Conservation (phyloP, 2,329 filamentous ascomycete species). For the Colletotrichum viniferum region DNA sequence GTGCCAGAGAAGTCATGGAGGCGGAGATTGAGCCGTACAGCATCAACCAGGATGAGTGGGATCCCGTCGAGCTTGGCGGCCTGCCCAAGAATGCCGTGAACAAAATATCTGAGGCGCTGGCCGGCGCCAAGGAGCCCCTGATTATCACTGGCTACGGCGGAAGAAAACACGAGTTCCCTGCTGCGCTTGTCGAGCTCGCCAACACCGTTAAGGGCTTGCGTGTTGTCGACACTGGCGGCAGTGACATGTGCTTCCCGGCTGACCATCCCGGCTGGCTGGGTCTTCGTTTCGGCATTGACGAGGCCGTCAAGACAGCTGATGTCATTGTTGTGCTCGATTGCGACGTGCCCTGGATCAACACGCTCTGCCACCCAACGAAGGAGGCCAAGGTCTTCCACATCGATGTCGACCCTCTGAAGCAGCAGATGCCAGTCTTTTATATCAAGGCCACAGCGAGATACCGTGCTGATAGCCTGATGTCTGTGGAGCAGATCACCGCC, state of each 20-base stretch:
- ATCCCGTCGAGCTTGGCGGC: slow-evolving; percentile 69
- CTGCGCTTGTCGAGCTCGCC: slow-evolving; percentile 69
- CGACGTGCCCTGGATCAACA: slow-evolving; percentile 94
- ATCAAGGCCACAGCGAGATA: slow-evolving; percentile 69
- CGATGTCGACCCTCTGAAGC: slow-evolving; percentile 70
- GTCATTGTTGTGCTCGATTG: slow-evolving; percentile 86
- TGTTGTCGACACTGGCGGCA: slow-evolving; percentile 77
- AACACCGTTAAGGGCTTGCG: slow-evolving; percentile 70
- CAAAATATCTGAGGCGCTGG: slow-evolving; percentile 66
- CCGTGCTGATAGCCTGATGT: slow-evolving; percentile 66
- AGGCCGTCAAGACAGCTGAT: slow-evolving; percentile 77
- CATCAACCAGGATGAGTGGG: slow-evolving; percentile 73
- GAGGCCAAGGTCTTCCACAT: slow-evolving; percentile 66
- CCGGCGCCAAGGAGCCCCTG: slow-evolving; percentile 68
- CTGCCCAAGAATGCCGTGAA: slow-evolving; percentile 56
- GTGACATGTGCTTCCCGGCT: slow-evolving; percentile 81
- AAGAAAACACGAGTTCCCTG: slow-evolving; percentile 67
- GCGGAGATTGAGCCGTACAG: slow-evolving; percentile 78
- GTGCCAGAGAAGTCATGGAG: slow-evolving; percentile 79
- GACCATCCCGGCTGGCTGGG: slow-evolving; percentile 73
- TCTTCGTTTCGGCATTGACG: slow-evolving; percentile 75
- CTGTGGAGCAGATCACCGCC: slow-evolving; percentile 72
- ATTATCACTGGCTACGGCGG: slow-evolving; percentile 75
- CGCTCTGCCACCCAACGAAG: slow-evolving; percentile 62
- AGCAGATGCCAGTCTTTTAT: slow-evolving; percentile 77